A percentile compares a stretch with the other conserved stretches of the same genome.
These are phyloP conservation scores for Ascosphaera apis DNA, from an alignment of 2,329 filamentous ascomycete species.

Conservation along the genomic window DNA sequence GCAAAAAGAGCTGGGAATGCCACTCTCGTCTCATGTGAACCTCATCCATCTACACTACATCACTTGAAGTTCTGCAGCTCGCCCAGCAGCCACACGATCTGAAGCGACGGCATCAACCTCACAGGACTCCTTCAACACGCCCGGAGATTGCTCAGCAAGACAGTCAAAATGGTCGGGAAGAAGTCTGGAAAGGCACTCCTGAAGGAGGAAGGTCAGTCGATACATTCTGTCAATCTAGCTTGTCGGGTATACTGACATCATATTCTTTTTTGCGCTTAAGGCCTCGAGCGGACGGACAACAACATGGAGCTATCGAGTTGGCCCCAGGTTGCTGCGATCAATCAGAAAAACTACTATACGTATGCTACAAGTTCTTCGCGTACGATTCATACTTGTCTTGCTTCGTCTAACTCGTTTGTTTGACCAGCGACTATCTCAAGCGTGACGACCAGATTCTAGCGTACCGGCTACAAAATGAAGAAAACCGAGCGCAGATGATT, in stretches of 20 bases:
- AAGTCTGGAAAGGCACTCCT: slow-evolving; percentile 40
- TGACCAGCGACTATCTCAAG: slow-evolving; percentile 74
- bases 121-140: neutral
- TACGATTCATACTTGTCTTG: neutral
- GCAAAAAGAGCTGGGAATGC: no score
- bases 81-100: no score
- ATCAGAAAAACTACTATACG: slow-evolving; percentile 99
- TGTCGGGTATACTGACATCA: neutral
- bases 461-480: slow-evolving; percentile 68
- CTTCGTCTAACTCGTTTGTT: neutral
- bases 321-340: slow-evolving; percentile 83
- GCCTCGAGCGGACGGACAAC: slow-evolving; percentile 91
- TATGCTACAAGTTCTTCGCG: slow-evolving; percentile 22
- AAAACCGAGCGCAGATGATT: slow-evolving; percentile 59
- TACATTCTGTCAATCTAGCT: neutral
- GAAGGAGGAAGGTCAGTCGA: slow-evolving; percentile 30
- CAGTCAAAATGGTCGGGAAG: slow-evolving; percentile 36
- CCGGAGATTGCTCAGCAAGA: neutral
- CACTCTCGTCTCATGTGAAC: no score
- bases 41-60: no score
- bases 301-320: slow-evolving; percentile 89
- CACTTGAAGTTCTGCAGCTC: no score
- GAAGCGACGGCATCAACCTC: neutral
- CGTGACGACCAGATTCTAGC: slow-evolving; percentile 90
- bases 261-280: slow-evolving; percentile 23